Evolutionary conservation across 192 early-diverging fungal species (phyloP).

Genomic region (Diversispora eburnea): DNA sequence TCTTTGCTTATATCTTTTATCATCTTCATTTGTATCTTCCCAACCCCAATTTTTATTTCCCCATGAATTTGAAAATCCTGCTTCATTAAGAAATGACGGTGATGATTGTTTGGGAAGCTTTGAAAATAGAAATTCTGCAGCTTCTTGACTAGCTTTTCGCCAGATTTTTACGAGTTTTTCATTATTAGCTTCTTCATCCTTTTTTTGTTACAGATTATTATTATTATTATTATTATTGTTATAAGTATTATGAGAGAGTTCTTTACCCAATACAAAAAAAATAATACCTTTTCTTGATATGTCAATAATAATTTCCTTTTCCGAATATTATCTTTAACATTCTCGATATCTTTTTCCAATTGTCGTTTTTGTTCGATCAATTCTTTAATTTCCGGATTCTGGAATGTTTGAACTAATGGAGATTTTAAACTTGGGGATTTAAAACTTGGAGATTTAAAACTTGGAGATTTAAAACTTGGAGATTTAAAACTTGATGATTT

Average conservation of each 20-base stretch:
- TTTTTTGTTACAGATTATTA: not conserved
- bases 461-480: not conserved
- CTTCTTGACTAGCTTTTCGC: conserved; percentile 12
- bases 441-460: too few species aligned
- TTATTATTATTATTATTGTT: not conserved
- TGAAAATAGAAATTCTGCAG: conserved; percentile 15
- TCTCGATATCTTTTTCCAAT: conserved; percentile 9
- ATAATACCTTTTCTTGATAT: conserved; percentile 14
- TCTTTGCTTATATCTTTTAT: not conserved
- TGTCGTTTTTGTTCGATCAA: not conserved
- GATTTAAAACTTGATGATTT: too few species aligned
- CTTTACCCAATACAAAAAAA: not conserved
- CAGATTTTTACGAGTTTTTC: conserved; percentile 11
- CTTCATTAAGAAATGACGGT: conserved; percentile 1
- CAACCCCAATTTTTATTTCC: not conserved
- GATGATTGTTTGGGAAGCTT: conserved; percentile 6
- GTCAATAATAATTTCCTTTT: not conserved
- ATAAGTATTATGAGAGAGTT: not conserved
- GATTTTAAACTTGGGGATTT: conserved; percentile 4
- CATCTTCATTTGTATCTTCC: too few species aligned
- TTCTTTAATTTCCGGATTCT: not conserved
- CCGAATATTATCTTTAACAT: not conserved
- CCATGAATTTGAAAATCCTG: conserved; percentile 1
- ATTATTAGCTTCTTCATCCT: conserved; percentile 4
- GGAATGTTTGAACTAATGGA: not conserved